phyloP scores from a whole-genome alignment of 371 early-diverging fungal genomes.

The Syncephalastrum contaminatum region DNA sequence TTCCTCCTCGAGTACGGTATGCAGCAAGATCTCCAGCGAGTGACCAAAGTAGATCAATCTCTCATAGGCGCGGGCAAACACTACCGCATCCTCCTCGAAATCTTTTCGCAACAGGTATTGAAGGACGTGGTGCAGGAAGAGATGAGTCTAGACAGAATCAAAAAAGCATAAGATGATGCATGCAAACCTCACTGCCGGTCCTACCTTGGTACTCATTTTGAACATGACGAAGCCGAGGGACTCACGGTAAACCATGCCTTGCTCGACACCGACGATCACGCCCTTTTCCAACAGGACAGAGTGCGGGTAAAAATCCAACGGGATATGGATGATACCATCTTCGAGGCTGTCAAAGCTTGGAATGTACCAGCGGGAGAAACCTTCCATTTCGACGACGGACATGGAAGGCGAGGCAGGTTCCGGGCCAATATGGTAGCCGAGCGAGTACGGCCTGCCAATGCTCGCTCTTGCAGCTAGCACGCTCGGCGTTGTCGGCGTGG shows the following conservation, averaged over 20 bases:
- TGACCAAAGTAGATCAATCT: slow-evolving; percentile 80
- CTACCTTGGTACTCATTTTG: slow-evolving; percentile 70
- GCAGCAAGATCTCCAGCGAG: slow-evolving; percentile 81
- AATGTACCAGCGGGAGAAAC: slow-evolving; percentile 39
- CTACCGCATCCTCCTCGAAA: slow-evolving; percentile 56
- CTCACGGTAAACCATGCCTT: slow-evolving; percentile 57
- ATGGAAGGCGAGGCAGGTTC: slow-evolving; percentile 30
- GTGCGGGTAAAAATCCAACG: slow-evolving; percentile 81
- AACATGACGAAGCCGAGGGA: slow-evolving; percentile 62
- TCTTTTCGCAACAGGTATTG: slow-evolving; percentile 57
- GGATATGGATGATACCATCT: slow-evolving; percentile 48
- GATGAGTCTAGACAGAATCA: slow-evolving; percentile 58
- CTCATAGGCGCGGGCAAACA: slow-evolving; percentile 67
- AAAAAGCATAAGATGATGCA: too few species aligned
- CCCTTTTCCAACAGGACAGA: slow-evolving; percentile 75
- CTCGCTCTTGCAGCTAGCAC: slow-evolving; percentile 23
- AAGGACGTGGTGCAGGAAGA: slow-evolving; percentile 75
- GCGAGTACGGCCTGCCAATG: slow-evolving; percentile 36
- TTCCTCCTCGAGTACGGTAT: slow-evolving; percentile 82
- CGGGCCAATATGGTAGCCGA: slow-evolving; percentile 33
- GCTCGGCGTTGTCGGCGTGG: slow-evolving; percentile 39
- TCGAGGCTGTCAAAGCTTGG: slow-evolving; percentile 27
- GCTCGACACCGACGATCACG: slow-evolving; percentile 78
- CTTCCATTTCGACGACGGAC: slow-evolving; percentile 24
- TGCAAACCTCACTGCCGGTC: neutral